These are phyloP conservation scores for Globisporangium radiosum DNA, from an alignment of 352 stramenopile genomes.

Conservation along the genomic window DNA sequence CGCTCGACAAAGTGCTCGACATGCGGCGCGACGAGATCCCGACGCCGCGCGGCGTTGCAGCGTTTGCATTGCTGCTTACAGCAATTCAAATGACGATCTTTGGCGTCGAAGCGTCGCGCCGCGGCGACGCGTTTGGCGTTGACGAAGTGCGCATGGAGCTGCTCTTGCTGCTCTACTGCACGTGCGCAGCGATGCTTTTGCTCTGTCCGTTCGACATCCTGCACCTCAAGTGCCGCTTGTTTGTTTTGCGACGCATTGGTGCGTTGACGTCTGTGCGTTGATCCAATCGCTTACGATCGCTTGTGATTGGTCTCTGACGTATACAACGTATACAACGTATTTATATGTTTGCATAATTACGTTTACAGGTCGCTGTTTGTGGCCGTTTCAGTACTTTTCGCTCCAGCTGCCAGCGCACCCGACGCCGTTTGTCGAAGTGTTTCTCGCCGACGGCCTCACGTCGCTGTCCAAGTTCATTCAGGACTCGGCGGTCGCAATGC, in stretches of 20 bases:
- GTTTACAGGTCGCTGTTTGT: slow-evolving; percentile 32
- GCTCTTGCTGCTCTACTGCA: slow-evolving; percentile 58
- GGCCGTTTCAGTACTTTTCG: slow-evolving; percentile 61
- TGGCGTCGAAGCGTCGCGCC: slow-evolving; percentile 29
- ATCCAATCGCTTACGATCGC: too few relatives aligned
- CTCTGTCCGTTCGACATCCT: slow-evolving; percentile 61
- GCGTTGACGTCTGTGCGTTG: neutral
- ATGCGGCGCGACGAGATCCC: slow-evolving; percentile 61
- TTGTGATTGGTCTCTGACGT: slow-evolving; percentile 27
- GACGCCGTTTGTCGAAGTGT: slow-evolving; percentile 75
- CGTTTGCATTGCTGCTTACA: slow-evolving; percentile 28
- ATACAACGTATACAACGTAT: neutral
- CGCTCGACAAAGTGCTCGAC: slow-evolving; percentile 65
- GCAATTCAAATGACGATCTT: slow-evolving; percentile 52
- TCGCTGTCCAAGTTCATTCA: slow-evolving; percentile 83
- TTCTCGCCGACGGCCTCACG: slow-evolving; percentile 74
- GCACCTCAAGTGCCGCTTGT: slow-evolving; percentile 62
- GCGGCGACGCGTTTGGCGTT: slow-evolving; percentile 32
- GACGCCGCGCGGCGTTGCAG: slow-evolving; percentile 28
- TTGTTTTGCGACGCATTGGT: slow-evolving; percentile 46
- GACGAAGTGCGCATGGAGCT: slow-evolving; percentile 64
- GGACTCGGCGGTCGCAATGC: slow-evolving; percentile 50
- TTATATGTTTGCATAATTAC: neutral
- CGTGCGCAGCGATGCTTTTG: slow-evolving; percentile 33
- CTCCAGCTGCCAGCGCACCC: slow-evolving; percentile 38